Conservation (phyloP, 2,329 filamentous ascomycete genomes). For the Aspergillus sojae region DNA sequence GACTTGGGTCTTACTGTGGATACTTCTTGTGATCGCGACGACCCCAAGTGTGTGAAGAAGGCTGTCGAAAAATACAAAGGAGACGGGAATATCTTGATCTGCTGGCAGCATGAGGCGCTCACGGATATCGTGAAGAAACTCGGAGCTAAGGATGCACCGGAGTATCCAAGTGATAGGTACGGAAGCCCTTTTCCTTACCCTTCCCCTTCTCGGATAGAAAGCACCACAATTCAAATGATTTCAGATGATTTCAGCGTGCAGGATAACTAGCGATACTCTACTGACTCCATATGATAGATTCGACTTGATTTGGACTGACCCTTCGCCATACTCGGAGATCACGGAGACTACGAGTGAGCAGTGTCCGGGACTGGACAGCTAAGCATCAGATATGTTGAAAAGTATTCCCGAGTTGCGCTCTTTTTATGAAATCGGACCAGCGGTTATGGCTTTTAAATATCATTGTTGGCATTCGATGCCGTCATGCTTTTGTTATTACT, state of each 20-base stretch:
- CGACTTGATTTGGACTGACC: slow-evolving; percentile 62
- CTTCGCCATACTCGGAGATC: slow-evolving; percentile 53
- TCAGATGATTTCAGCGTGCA: not conserved
- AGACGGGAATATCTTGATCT: slow-evolving; percentile 61
- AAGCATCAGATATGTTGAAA: not conserved
- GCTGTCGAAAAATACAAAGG: slow-evolving; percentile 53
- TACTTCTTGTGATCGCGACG: slow-evolving; percentile 58
- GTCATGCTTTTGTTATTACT: not conserved
- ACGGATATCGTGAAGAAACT: slow-evolving; percentile 56
- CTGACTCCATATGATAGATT: slow-evolving; percentile 35
- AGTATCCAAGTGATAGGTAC: slow-evolving; percentile 54
- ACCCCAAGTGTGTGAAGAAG: slow-evolving; percentile 57
- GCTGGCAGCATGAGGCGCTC: slow-evolving; percentile 62
- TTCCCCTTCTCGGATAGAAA: slow-evolving; percentile 1
- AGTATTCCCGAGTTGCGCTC: not conserved
- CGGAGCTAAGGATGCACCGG: slow-evolving; percentile 53
- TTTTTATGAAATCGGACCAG: not conserved
- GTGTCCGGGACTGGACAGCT: slow-evolving; percentile 56
- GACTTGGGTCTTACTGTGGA: slow-evolving; percentile 61
- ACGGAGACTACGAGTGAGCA: slow-evolving; percentile 52
- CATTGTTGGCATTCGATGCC: not conserved
- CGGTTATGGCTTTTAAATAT: not conserved
- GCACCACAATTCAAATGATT: not conserved
- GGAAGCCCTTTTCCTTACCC: slow-evolving; percentile 15
- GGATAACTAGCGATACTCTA: not conserved